phyloP scores from a whole-genome alignment of 1,284 basidiomycete genomes.

The Sanguinoderma infundibulare region DNA sequence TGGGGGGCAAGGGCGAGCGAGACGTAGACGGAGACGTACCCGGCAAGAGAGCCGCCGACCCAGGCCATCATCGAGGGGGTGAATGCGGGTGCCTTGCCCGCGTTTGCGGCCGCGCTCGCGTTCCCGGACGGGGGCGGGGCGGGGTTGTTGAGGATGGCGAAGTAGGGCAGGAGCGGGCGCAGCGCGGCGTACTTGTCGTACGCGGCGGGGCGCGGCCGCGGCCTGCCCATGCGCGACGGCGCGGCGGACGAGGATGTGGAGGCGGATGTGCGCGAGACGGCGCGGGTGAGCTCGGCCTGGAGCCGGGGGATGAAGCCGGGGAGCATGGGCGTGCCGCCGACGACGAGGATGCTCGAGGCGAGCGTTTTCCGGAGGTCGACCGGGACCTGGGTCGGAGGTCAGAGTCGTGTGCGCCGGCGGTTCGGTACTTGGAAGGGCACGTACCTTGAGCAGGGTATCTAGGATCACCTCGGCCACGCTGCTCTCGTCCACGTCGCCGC shows the following conservation, averaged over 20 bases:
- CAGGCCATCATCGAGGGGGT: conserved; percentile 80
- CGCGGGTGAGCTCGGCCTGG: conserved; percentile 72
- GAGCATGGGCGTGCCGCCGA: conserved; percentile 90
- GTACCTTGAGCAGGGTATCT: conserved; percentile 77
- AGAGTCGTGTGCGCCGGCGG: not conserved
- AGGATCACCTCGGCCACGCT: conserved; percentile 84
- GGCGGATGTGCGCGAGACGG: conserved; percentile 52
- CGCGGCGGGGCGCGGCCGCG: conserved; percentile 46
- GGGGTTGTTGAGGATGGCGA: conserved; percentile 88
- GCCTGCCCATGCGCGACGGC: conserved; percentile 38
- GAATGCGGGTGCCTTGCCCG: conserved; percentile 87
- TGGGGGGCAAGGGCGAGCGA: not conserved
- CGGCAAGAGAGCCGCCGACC: conserved; percentile 93
- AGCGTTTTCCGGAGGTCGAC: conserved; percentile 87
- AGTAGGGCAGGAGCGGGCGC: conserved; percentile 67
- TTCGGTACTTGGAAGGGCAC: conserved; percentile 4
- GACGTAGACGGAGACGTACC: conserved; percentile 52
- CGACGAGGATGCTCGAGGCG: conserved; percentile 81
- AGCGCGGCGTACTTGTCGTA: conserved; percentile 78
- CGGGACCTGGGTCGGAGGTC: conserved; percentile 61
- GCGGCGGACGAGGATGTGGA: conserved; percentile 35
- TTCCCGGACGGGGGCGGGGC: conserved; percentile 48
- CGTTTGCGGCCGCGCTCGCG: conserved; percentile 46
- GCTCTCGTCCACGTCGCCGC: conserved; percentile 84
- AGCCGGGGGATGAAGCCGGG: conserved; percentile 92